A percentile compares a stretch with the other conserved stretches of the same genome.
phyloP scores from a whole-genome alignment of 164 flowering plant species.

The Platanus orientalis region DNA sequence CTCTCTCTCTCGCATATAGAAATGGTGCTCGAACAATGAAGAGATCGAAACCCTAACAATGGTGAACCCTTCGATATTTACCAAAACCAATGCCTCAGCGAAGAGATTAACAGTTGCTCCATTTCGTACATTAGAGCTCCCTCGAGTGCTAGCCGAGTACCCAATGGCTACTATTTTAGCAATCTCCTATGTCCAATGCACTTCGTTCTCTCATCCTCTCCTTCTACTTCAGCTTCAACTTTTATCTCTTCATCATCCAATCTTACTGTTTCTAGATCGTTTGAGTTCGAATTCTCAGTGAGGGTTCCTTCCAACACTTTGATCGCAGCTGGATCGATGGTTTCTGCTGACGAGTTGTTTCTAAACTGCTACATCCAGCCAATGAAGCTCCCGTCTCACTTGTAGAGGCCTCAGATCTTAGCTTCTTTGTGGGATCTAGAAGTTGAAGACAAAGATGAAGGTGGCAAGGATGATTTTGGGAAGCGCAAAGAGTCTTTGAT shows the following conservation, averaged over 20 bases:
- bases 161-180: constrained; percentile 47
- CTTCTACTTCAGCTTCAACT: constrained; percentile 7
- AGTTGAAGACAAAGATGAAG: constrained; percentile 33
- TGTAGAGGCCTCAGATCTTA: constrained; percentile 49
- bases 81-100: constrained; percentile 9
- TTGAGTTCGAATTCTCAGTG: constrained; percentile 62
- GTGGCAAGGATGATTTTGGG: constrained; percentile 11
- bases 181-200: constrained; percentile 73
- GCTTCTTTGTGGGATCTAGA: constrained; percentile 52
- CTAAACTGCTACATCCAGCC: constrained; percentile 77
- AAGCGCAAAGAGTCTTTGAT: constrained; percentile 4
- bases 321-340: constrained; percentile 38
- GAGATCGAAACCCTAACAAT: constrained; percentile 10
- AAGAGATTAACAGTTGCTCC: constrained; percentile 52
- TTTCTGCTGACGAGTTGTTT: constrained; percentile 72
- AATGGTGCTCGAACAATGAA: constrained; percentile 23
- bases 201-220: constrained; percentile 24
- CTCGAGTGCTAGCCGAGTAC: constrained; percentile 49
- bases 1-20: no score
- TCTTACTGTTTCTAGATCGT: constrained; percentile 17
- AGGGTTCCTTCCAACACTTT: constrained; percentile 24
- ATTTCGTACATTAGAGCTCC: constrained; percentile 72
- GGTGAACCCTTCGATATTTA: constrained; percentile 5
- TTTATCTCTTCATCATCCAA: neutral
- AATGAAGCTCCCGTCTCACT: constrained; percentile 58